phyloP scores from a whole-genome alignment of 495 filamentous ascomycete genomes.

The Tuber microsphaerosporum region DNA sequence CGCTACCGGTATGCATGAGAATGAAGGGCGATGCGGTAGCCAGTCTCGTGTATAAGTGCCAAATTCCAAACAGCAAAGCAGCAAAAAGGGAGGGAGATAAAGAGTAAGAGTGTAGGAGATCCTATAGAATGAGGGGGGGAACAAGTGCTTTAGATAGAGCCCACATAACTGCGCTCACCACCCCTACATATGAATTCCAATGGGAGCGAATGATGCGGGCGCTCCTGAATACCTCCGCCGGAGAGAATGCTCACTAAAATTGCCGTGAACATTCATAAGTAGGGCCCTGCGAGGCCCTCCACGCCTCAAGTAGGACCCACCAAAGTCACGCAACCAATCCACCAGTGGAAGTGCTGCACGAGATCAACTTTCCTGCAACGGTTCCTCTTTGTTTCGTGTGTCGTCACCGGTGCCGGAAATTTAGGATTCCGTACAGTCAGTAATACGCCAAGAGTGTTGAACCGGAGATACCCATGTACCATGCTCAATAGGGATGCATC shows the following conservation, averaged over 20 bases:
- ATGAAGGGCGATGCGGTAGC: neutral
- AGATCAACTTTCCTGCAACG: neutral
- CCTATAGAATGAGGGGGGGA: neutral
- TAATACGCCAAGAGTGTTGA: neutral
- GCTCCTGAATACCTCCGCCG: neutral
- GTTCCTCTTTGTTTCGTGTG: neutral
- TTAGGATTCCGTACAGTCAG: neutral
- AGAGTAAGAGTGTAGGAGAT: neutral
- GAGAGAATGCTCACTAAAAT: neutral
- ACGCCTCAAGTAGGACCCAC: neutral
- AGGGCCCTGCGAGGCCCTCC: neutral
- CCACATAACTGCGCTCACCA: neutral
- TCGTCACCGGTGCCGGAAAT: neutral
- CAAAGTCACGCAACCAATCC: slow-evolving; percentile 1
- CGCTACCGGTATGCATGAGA: neutral
- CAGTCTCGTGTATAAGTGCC: neutral
- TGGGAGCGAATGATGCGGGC: neutral
- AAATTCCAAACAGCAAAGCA: neutral
- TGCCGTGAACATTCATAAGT: neutral
- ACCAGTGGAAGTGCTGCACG: neutral
- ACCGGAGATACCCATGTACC: neutral
- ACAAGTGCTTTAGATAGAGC: neutral
- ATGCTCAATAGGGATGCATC: neutral
- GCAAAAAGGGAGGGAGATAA: neutral
- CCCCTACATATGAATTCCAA: neutral